A percentile compares a stretch with the other conserved stretches of the same genome.
Evolutionary conservation across 2,329 filamentous ascomycete species (phyloP).

Genomic region (Cyanodermella asteris): DNA sequence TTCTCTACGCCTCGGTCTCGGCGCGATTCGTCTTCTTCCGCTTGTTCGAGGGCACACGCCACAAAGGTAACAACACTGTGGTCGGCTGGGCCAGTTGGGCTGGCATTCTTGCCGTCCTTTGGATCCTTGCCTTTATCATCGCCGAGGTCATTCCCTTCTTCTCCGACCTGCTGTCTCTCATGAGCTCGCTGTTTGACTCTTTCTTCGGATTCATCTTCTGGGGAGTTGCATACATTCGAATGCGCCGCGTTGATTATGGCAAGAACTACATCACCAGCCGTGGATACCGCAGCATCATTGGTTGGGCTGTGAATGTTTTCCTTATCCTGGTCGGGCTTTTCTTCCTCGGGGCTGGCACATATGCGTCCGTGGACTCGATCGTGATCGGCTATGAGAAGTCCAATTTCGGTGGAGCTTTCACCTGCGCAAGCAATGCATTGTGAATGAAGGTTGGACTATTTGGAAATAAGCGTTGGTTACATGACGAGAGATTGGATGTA

Average conservation of each 20-base stretch:
- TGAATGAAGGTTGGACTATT: too few species aligned
- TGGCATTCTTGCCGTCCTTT: slow-evolving; percentile 33
- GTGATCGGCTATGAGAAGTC: slow-evolving; percentile 47
- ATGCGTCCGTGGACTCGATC: slow-evolving; percentile 45
- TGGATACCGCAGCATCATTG: slow-evolving; percentile 12
- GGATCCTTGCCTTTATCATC: slow-evolving; percentile 81
- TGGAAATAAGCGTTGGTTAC: too few species aligned
- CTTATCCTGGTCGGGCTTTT: slow-evolving; percentile 59
- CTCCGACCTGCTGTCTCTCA: slow-evolving; percentile 38
- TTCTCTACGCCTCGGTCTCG: slow-evolving; percentile 75
- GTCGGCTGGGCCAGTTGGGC: slow-evolving; percentile 64
- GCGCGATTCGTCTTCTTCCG: slow-evolving; percentile 85
- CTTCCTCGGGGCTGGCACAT: slow-evolving; percentile 65
- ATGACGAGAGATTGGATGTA: too few species aligned
- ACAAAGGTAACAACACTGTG: slow-evolving; percentile 62
- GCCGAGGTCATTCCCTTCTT: slow-evolving; percentile 90
- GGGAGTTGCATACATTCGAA: slow-evolving; percentile 59
- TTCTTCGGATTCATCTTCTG: slow-evolving; percentile 95
- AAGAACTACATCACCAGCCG: slow-evolving; percentile 29
- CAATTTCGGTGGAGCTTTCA: slow-evolving; percentile 49
- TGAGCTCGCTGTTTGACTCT: slow-evolving; percentile 63
- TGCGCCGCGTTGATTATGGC: slow-evolving; percentile 44
- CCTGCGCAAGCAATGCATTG: slow-evolving; percentile 31
- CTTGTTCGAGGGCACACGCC: slow-evolving; percentile 55
- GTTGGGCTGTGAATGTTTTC: slow-evolving; percentile 37